phyloP scores from a whole-genome alignment of 202 grass and related monocot genomes.

The Zizania palustris region DNA sequence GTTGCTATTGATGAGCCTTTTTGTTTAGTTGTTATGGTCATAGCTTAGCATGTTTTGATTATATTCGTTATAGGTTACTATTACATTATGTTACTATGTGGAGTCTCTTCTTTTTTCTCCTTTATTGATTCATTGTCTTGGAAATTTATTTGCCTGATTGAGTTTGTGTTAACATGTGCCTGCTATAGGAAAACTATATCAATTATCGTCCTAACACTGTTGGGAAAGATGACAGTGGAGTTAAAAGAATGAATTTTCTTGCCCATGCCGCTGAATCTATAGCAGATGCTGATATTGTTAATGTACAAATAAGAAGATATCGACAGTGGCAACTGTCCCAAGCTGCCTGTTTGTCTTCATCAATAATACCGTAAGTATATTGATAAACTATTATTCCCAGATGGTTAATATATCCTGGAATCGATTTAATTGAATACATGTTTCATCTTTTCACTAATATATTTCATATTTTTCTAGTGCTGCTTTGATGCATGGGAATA shows the following conservation, averaged over 20 bases:
- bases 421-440: constrained; percentile 36
- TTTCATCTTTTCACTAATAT: constrained; percentile 26
- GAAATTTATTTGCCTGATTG: not conserved
- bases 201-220: constrained; percentile 79
- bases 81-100: not conserved
- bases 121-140: constrained; percentile 11
- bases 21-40: constrained; percentile 2
- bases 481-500: constrained; percentile 86
- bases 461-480: constrained; percentile 60
- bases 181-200: constrained; percentile 91
- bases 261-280: constrained; percentile 86
- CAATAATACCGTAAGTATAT: constrained; percentile 86
- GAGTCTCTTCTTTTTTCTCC: not conserved
- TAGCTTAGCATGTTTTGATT: constrained; percentile 1
- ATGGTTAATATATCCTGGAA: not conserved
- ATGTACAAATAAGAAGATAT: constrained; percentile 99
- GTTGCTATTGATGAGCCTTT: not conserved
- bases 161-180: constrained; percentile 32
- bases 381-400: constrained; percentile 14
- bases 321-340: constrained; percentile 95
- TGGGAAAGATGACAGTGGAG: constrained; percentile 93
- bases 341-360: constrained; percentile 89
- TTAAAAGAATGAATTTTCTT: constrained; percentile 92
- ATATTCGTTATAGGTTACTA: not conserved
- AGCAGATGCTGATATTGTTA: constrained; percentile 87